phyloP scores from a whole-genome alignment of 768 basidiomycete genomes.

The Pulveroboletus sp. region DNA sequence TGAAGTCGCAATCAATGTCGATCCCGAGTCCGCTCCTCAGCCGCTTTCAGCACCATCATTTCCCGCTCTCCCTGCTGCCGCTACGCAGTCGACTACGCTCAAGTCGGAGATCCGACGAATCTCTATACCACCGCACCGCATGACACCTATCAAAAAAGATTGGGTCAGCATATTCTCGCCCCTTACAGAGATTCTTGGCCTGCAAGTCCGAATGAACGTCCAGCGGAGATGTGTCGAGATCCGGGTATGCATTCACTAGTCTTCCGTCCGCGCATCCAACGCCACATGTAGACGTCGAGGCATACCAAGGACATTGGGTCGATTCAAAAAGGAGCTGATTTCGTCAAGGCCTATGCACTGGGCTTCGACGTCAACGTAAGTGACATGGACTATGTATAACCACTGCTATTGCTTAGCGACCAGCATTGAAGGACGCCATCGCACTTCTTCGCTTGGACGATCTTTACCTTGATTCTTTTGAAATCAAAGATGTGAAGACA shows the following conservation, averaged over 20 bases:
- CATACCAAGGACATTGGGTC: constrained; percentile 91
- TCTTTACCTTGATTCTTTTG: constrained; percentile 96
- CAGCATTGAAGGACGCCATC: constrained; percentile 71
- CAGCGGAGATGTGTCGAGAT: constrained; percentile 86
- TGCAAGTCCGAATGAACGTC: constrained; percentile 98
- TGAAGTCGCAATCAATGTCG: constrained; percentile 57
- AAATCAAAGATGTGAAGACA: constrained; percentile 99
- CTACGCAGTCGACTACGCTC: constrained; percentile 44
- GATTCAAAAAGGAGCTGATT: constrained; percentile 95
- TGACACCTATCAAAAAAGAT: constrained; percentile 95
- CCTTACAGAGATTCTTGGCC: constrained; percentile 86
- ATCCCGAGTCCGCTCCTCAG: constrained; percentile 41
- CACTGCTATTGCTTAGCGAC: neutral
- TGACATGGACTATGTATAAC: constrained; percentile 6
- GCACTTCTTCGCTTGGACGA: constrained; percentile 94
- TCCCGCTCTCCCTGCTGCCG: constrained; percentile 59
- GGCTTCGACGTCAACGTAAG: constrained; percentile 93
- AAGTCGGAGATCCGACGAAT: constrained; percentile 87
- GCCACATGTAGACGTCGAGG: constrained; percentile 70
- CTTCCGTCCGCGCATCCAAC: constrained; percentile 1
- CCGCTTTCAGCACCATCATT: constrained; percentile 59
- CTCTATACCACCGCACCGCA: constrained; percentile 91
- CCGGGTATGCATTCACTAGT: constrained; percentile 54
- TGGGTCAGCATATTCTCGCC: constrained; percentile 96
- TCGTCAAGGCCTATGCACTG: constrained; percentile 88